A percentile compares a stretch with the other conserved stretches of the same genome.
phyloP scores from a whole-genome alignment of 345 rosid genomes.

The Rhodamnia rubescens region DNA sequence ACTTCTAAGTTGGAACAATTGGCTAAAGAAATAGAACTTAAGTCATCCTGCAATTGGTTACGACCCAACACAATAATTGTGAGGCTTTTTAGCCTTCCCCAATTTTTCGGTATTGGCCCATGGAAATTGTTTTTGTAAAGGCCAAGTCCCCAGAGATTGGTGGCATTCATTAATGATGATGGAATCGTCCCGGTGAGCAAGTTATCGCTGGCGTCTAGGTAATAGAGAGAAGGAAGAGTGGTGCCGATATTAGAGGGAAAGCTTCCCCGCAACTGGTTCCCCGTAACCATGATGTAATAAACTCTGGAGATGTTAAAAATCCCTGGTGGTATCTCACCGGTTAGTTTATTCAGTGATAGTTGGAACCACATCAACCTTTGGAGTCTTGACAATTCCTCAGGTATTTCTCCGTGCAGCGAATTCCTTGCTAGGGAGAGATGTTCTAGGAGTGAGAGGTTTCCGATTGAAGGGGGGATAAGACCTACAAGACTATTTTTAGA shows the following conservation, averaged over 20 bases:
- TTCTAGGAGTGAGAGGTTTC: background rate
- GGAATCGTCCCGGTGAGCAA: background rate
- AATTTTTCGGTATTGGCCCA: background rate
- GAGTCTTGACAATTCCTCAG: background rate
- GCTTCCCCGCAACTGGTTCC: background rate
- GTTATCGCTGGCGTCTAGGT: rapidly evolving
- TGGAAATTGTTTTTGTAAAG: background rate
- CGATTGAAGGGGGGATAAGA: background rate
- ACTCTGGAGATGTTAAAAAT: background rate
- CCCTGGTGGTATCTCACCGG: background rate
- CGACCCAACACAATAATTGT: rapidly evolving
- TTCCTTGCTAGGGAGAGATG: rapidly evolving
- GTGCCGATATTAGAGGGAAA: background rate
- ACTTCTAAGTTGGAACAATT: background rate
- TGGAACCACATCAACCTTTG: rapidly evolving
- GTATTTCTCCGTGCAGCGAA: background rate
- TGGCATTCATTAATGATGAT: background rate
- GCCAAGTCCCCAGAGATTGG: rapidly evolving
- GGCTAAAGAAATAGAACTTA: background rate
- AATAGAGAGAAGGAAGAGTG: rapidly evolving
- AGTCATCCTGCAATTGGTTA: background rate
- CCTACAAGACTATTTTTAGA: rapidly evolving
- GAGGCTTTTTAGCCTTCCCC: background rate
- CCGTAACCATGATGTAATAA: rapidly evolving
- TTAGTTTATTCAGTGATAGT: background rate